Conservation (phyloP, 768 basidiomycete species). For the Russula vinacea region DNA sequence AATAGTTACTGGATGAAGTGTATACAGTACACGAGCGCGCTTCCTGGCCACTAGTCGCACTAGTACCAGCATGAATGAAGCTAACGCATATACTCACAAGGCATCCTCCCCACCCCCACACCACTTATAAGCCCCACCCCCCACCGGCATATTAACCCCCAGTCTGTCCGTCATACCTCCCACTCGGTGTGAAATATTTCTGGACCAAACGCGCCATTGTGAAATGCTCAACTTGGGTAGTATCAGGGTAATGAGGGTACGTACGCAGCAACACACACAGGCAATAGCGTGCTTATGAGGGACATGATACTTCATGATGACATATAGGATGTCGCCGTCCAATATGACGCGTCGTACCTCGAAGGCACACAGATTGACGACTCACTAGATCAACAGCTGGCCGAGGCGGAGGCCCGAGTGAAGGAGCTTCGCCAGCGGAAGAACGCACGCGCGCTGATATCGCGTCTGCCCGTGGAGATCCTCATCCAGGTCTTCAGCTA, state of each 20-base stretch:
- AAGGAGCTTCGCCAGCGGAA: conserved; percentile 20
- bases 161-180: not conserved
- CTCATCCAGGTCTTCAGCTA: conserved; percentile 26
- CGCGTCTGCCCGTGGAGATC: conserved; percentile 26
- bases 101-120: not conserved
- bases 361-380: conserved; percentile 5
- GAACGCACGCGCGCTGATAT: conserved; percentile 24
- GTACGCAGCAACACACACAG: conserved; percentile 5
- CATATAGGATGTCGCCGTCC: conserved; percentile 19
- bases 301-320: not conserved
- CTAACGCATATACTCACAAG: not conserved
- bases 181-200: not conserved
- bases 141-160: not conserved
- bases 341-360: conserved; percentile 3
- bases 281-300: conserved; percentile 5
- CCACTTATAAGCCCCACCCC: conserved; percentile 2
- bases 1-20: not conserved
- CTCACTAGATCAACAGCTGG: conserved; percentile 19
- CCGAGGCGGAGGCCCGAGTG: conserved; percentile 14
- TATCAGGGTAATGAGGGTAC: conserved; percentile 13
- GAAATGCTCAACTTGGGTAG: not conserved
- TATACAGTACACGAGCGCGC: not conserved
- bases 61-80: not conserved
- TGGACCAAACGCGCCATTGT: not conserved
- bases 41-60: not conserved